Evolutionary conservation across 1,139 yeast species (phyloP), one percentile per base, ranked within the genome.

Genomic region (Meyerozyma guilliermondii): DNA sequence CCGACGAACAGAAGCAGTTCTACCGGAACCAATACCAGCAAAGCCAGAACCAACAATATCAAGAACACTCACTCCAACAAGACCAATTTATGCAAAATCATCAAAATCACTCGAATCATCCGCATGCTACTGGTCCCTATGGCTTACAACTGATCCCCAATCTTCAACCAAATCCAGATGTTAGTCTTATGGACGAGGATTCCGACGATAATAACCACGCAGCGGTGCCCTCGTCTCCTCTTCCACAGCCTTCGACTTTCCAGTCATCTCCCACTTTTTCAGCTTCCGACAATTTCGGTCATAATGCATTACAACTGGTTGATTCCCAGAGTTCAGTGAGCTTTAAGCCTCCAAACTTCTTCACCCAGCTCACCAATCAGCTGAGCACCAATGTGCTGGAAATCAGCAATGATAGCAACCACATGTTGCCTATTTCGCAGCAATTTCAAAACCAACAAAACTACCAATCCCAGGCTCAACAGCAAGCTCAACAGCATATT

Each of bases 121-220:
- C 33, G 9, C 38, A 37, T 26, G 4, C 13, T 26, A 26, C 13
- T 4, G 28, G 5, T n/a, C 28, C n/a, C 10, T 14, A 29, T 13
- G 33, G 33, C 10, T 29, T 29, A 10, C 33, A 29, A 10, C 33
- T 13, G 18, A 33, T 33, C 23, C 36, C 36, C 13, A 33, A 33
- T 10, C 36, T 43, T 17, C 45, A 45, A 22, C 43, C 41, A 7
- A 39, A 45, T 24, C 43, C 47, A 30, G 68, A 68, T 38, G 68
- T 60, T 38, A 64, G 71, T 47, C 66, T 56, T 49, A 71, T 71
- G 76, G 76, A 71, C 29, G 74, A 69, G 43, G 76, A 70, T 48
- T 56, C 62, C 30, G 36, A 33, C 24, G 36, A 33, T 14, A 29
- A 29, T 10, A 13, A 43, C 30, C 42, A 43, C n/a, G 36, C 11